Evolutionary conservation across 495 filamentous ascomycete species (phyloP).

Genomic region (Neurospora sp.): DNA sequence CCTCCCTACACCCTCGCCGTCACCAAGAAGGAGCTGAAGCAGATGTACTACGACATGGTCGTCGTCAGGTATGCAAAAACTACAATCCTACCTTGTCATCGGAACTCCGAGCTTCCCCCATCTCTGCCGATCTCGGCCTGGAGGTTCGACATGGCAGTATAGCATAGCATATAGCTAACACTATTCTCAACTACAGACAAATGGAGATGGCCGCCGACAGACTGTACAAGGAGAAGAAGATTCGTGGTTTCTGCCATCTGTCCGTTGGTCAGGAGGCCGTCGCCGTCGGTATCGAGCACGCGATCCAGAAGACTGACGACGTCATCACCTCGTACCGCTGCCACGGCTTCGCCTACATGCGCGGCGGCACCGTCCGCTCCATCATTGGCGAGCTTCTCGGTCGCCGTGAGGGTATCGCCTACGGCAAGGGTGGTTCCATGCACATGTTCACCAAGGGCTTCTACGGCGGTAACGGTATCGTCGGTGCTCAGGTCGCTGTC

Average conservation of each 20-base stretch:
- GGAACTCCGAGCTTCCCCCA: neutral
- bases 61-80: slow-evolving; percentile 59
- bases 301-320: slow-evolving; percentile 81
- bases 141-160: neutral
- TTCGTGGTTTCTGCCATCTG: slow-evolving; percentile 97
- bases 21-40: slow-evolving; percentile 94
- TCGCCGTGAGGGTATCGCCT: slow-evolving; percentile 89
- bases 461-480: slow-evolving; percentile 97
- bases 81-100: neutral
- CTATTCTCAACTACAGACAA: slow-evolving; percentile 47
- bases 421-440: slow-evolving; percentile 98
- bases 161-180: neutral
- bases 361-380: slow-evolving; percentile 79
- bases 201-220: slow-evolving; percentile 99
- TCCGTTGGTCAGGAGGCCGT: slow-evolving; percentile 98
- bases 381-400: slow-evolving; percentile 97
- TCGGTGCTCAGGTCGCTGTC: slow-evolving; percentile 96
- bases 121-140: neutral
- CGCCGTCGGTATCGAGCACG: slow-evolving; percentile 92
- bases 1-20: slow-evolving; percentile 82
- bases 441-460: slow-evolving; percentile 99
- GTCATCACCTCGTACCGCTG: slow-evolving; percentile 97
- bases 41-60: slow-evolving; percentile 99
- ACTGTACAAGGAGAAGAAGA: slow-evolving; percentile 99
- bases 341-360: slow-evolving; percentile 97